These are phyloP conservation scores for Hypoxylon sp. DNA, from an alignment of 2,329 filamentous ascomycete species.

Conservation along the genomic window DNA sequence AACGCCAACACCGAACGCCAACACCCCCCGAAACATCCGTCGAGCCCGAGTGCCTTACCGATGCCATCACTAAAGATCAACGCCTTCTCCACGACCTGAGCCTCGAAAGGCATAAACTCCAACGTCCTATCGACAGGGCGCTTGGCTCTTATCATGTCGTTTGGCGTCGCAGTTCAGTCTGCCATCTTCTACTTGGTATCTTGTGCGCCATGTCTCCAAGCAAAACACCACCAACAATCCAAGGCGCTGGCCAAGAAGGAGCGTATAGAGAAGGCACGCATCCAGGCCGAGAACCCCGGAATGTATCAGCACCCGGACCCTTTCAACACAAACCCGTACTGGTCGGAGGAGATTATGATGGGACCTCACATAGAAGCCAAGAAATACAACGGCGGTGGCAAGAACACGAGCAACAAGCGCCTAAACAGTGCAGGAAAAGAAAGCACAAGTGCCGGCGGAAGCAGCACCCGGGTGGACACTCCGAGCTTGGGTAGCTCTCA, in stretches of 20 bases:
- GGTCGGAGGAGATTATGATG: constrained; percentile 84
- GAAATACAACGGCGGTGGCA: constrained; percentile 60
- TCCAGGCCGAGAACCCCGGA: constrained; percentile 74
- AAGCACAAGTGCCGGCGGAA: constrained; percentile 51
- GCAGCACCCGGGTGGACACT: constrained; percentile 48
- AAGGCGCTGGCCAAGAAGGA: constrained; percentile 74
- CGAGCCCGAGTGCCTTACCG: constrained; percentile 10
- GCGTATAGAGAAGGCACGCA: constrained; percentile 68
- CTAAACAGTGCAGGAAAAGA: constrained; percentile 66
- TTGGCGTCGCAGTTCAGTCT: constrained; percentile 72
- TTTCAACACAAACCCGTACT: constrained; percentile 87
- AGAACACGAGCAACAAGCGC: constrained; percentile 66
- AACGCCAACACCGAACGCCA: neutral
- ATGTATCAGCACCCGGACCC: constrained; percentile 81
- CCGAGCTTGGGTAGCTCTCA: constrained; percentile 51
- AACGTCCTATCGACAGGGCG: neutral
- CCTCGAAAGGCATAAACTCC: constrained; percentile 14
- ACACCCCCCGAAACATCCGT: neutral
- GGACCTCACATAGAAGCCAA: constrained; percentile 71
- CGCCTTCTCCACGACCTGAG: constrained; percentile 14
- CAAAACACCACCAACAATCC: constrained; percentile 73
- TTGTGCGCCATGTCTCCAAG: constrained; percentile 79
- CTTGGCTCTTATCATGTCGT: constrained; percentile 52
- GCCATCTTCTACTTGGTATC: constrained; percentile 80
- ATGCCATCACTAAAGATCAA: constrained; percentile 21